Conservation (phyloP, 75 land plant genomes). For the Pinus taeda region DNA sequence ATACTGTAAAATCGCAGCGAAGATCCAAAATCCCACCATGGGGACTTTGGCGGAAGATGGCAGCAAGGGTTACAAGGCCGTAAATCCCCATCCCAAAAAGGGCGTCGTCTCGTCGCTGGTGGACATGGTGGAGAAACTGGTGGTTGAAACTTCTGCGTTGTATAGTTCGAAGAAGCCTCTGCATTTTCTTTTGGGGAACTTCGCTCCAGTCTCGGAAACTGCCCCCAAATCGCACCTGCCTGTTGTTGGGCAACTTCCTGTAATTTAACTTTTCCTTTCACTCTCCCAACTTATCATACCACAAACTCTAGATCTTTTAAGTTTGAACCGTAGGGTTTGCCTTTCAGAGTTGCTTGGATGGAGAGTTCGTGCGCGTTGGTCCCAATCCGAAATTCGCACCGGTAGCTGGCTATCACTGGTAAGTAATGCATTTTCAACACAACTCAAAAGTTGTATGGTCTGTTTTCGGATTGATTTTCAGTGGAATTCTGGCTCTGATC, state of each 20-base stretch:
- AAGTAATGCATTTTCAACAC: no score
- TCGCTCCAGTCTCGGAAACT: constrained; percentile 62
- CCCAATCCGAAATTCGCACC: constrained; percentile 90
- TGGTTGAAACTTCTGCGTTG: constrained; percentile 26
- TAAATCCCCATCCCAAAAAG: constrained; percentile 41
- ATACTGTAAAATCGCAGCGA: no score
- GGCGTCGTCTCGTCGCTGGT: constrained; percentile 35
- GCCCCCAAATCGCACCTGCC: constrained; percentile 45
- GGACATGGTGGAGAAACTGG: constrained; percentile 47
- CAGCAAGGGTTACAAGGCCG: no score
- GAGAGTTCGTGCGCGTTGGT: constrained; percentile 88
- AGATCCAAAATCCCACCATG: no score
- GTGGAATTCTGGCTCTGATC: no score
- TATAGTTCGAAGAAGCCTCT: constrained; percentile 36
- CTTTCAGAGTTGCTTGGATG: constrained; percentile 82
- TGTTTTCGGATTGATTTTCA: no score
- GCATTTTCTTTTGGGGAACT: constrained; percentile 61
- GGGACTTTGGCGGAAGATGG: no score
- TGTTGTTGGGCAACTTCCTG: constrained; percentile 61
- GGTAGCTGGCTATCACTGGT: constrained; percentile 91
- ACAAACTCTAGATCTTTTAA: no score
- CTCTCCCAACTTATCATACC: neutral
- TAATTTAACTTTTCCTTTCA: constrained; percentile 10
- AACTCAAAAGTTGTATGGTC: no score
- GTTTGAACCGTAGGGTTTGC: no score